Conservation (phyloP, 129 eudicot species). For the Erigeron canadensis region DNA sequence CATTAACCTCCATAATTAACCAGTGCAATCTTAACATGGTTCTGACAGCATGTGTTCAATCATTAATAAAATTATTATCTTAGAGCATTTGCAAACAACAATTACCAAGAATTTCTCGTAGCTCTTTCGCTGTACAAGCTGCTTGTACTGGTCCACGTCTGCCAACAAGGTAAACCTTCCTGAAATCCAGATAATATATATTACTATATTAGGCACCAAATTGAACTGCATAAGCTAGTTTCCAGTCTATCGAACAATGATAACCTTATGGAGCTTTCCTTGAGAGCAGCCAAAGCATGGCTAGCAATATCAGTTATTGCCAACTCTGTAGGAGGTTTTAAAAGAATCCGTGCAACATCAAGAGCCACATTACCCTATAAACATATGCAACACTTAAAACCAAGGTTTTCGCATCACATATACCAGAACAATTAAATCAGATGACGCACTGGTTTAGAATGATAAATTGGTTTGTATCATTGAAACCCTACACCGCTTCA, state of each 20-base stretch:
- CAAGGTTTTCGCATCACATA: neutral
- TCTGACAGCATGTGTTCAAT: too few relatives aligned
- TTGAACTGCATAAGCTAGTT: neutral
- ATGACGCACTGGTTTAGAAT: too few relatives aligned
- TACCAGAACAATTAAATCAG: neutral
- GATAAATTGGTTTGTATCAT: too few relatives aligned
- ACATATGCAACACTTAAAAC: slow-evolving; percentile 10
- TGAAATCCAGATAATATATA: slow-evolving; percentile 29
- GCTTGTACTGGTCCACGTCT: slow-evolving; percentile 98
- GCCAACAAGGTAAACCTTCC: slow-evolving; percentile 91
- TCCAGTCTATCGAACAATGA: neutral
- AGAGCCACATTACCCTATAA: slow-evolving; percentile 93
- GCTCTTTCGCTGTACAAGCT: slow-evolving; percentile 96
- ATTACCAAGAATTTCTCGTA: slow-evolving; percentile 81
- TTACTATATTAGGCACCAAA: slow-evolving; percentile 14
- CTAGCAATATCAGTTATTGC: slow-evolving; percentile 76
- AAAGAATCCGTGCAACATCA: slow-evolving; percentile 88
- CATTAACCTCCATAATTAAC: neutral
- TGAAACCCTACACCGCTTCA: too few relatives aligned
- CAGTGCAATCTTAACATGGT: too few relatives aligned
- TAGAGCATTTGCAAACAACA: neutral
- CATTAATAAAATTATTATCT: neutral
- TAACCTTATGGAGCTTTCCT: slow-evolving; percentile 79
- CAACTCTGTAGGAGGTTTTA: slow-evolving; percentile 71
- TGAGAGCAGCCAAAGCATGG: slow-evolving; percentile 71